Percentiles rank a stretch among this genome's conserved stretches.
phyloP scores from a whole-genome alignment of 768 basidiomycete genomes.

The Panellus pusillus region DNA sequence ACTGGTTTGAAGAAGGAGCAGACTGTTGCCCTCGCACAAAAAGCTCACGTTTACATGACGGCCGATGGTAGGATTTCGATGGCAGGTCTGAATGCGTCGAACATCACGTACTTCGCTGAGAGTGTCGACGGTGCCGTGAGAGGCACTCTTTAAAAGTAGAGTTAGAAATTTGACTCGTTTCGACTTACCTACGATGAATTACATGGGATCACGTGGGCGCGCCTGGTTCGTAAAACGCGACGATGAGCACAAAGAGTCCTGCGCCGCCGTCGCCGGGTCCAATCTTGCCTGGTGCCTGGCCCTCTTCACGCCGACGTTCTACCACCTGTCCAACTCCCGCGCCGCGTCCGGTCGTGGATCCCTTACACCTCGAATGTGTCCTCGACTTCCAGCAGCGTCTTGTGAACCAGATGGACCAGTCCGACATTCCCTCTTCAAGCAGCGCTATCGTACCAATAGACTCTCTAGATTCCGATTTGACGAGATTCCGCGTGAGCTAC shows the following conservation, averaged over 20 bases:
- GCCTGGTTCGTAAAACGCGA: background rate
- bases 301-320: conserved; percentile 27
- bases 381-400: conserved; percentile 28
- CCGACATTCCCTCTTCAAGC: conserved; percentile 11
- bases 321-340: conserved; percentile 19
- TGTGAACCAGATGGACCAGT: conserved; percentile 16
- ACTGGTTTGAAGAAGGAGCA: conserved; percentile 82
- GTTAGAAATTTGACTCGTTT: too few species aligned
- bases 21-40: conserved; percentile 79
- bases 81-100: conserved; percentile 83
- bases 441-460: conserved; percentile 13
- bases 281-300: conserved; percentile 48
- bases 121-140: conserved; percentile 81
- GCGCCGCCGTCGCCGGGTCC: conserved; percentile 31
- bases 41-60: conserved; percentile 94
- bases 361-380: conserved; percentile 30
- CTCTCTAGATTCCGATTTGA: conserved; percentile 25
- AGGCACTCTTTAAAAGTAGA: conserved; percentile 58
- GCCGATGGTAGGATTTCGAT: conserved; percentile 90
- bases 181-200: too few species aligned
- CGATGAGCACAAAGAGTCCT: conserved; percentile 17
- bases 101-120: conserved; percentile 90
- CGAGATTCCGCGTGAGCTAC: conserved; percentile 19
- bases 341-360: conserved; percentile 10
- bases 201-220: conserved; percentile 1